Evolutionary conservation across 2,329 filamentous ascomycete species (phyloP), one percentile per base, ranked within the genome.

Genomic region (Trichoderma gracile): DNA sequence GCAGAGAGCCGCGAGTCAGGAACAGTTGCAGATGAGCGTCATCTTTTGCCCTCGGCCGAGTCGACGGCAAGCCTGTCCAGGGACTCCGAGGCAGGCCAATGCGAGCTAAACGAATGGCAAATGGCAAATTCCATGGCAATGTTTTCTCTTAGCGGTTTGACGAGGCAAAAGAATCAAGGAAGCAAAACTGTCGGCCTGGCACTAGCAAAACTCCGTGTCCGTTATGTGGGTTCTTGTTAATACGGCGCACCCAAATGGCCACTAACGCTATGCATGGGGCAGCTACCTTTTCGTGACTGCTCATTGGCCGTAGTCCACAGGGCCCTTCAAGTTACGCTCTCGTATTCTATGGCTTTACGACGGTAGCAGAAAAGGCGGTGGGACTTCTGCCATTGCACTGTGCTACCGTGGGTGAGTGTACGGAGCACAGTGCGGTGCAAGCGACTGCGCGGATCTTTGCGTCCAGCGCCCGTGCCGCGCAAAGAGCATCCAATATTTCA

Each of bases 101-200:
- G 17, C 33, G 56, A 60, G 19, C n/a, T 23, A 21, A 33, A 50
- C 10, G 43, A 33, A 33, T 33, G 45, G 33, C 19, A 50, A 59
- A 42, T 42, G 46, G 30, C 30, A 33, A 10, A 33, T 33, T 10
- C 30, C 30, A 38, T 38, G 33, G 12, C 14, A 14, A 14, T 38
- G 10, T 38, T 14, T 3, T 38, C 12, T 14, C 5, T 14, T 14
- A 14, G 46, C 25, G 33, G 46, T 60, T 60, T 52, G 46, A 50
- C 42, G 57, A 60, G 57, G 23, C 40, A 25, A n/a, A n/a, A 45
- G 40, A 45, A 45, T 14, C 52, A 25, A 45, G 54, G 49, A 52
- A 52, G 30, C 10, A 30, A 56, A 45, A 38, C 33, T 23, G n/a
- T 56, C 30, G 25, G 49, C 12, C 10, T 19, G 17, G 49, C 33